A percentile compares a stretch with the other conserved stretches of the same genome.
Evolutionary conservation across 2,329 filamentous ascomycete genomes (phyloP).

Genomic region (Ciborinia camelliae): DNA sequence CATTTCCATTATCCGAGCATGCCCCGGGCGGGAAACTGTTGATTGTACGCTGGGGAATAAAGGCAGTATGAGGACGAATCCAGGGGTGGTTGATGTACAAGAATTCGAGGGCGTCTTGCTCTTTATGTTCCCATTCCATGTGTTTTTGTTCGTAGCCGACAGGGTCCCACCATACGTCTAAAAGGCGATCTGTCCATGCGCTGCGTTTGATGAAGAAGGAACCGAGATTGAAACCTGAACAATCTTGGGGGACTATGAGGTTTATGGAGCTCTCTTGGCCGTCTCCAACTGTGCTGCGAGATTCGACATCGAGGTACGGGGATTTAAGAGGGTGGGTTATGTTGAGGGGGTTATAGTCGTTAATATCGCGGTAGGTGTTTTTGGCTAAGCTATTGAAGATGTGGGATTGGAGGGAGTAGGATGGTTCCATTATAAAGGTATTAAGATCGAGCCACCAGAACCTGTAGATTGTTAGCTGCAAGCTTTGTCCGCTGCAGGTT

Average conservation of each 20-base stretch:
- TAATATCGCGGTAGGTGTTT: constrained; percentile 90
- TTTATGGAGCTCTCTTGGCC: constrained; percentile 76
- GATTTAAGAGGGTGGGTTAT: constrained; percentile 78
- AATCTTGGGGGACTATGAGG: constrained; percentile 87
- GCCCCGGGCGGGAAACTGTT: constrained; percentile 93
- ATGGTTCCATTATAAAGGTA: constrained; percentile 96
- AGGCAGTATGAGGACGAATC: constrained; percentile 83
- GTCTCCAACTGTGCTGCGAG: constrained; percentile 72
- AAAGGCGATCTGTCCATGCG: constrained; percentile 82
- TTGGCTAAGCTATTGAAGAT: constrained; percentile 77
- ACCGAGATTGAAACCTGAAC: constrained; percentile 91
- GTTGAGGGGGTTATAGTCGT: constrained; percentile 91
- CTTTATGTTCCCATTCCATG: constrained; percentile 99
- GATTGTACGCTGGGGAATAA: constrained; percentile 85
- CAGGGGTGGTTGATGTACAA: constrained; percentile 89
- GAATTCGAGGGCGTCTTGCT: constrained; percentile 92
- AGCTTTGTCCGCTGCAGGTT: not conserved
- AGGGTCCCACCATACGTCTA: constrained; percentile 98
- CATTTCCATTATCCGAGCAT: constrained; percentile 72
- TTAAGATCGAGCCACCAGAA: constrained; percentile 99
- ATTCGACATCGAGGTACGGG: constrained; percentile 70
- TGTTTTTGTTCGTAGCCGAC: constrained; percentile 97
- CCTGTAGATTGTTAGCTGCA: constrained; percentile 52
- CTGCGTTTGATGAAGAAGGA: constrained; percentile 89
- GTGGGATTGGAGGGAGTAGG: constrained; percentile 83